Evolutionary conservation across 306 rosid species (phyloP), one percentile per base, ranked within the genome.

Genomic region (Fagus crenata): DNA sequence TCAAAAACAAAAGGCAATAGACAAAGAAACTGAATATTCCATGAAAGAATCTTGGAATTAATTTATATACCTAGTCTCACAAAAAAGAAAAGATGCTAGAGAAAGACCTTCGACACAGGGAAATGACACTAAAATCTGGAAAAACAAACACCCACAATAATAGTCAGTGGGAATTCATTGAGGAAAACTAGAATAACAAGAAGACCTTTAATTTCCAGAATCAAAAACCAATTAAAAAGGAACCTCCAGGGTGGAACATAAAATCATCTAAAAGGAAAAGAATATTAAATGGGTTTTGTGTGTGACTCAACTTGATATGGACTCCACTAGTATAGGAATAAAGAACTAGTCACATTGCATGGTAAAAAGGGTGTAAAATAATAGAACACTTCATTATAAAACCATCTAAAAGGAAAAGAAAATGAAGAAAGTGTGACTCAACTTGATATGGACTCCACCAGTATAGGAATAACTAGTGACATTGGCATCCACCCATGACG

Each of bases 361-460:
- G 51, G 51, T 0, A 46, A 9, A 46, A 46, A 37, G 41, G 41
- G 18, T 75, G 73, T 41, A 33, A 65, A 41, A 41, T 67, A 53
- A 36, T 56, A 61, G 18, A 77, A 77, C 75, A 46, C 28, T 28
- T 33, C 1, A 22, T n/a, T 59, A 46, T n/a, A 33, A 51, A 31
- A 15, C 4, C 4, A 67, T 31, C 31, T 3, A 36, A 40, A 17
- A 60, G 68, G 39, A n/a, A n/a, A 32, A 4, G 5, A 36, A 0
- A 8, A 6, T 7, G 1, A 73, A 77, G 13, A 61, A 63, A 61
- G 54, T 12, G 71, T 15, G 40, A 85, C 92, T 90, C 75, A 91
- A 94, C 98, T 89, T 94, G 97, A 94, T 89, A 51, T 90, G 85
- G 36, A 94, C 85, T 72, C 97, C 97, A 79, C 97, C 97, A 81